Base-by-base conservation (phyloP, 768 basidiomycete species). In the Panaeolus cyanescens region DNA sequence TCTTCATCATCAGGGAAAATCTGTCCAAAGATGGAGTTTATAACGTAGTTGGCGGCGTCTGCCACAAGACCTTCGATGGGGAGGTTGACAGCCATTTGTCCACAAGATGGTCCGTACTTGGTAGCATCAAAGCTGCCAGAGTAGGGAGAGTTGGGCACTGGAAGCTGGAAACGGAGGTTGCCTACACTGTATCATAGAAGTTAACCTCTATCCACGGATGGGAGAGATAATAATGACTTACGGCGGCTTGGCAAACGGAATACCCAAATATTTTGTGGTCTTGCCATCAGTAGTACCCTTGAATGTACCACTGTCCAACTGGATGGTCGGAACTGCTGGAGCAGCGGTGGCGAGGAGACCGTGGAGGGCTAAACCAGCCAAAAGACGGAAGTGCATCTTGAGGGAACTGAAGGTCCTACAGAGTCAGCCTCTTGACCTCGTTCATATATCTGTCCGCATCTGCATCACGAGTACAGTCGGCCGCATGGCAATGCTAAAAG, bases 181-280 rank as follows among this genome's bases (percentile, higher is more conserved):
- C 78, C 76, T n/a, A 75, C 66, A 7, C 77, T 79, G 32, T 40
- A 25, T 19, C n/a, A n/a, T n/a, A 31, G 15, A 4, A 1, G 63
- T 42, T 20, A 15, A 28, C 7, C 25, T 50, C 25, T 4, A 28
- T 12, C 4, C 5, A 5, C 25, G n/a, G 1, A 2, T 6, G 4
- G 19, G 34, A 39, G 50, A 32, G 30, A 31, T n/a, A n/a, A n/a
- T n/a, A n/a, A n/a, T 60, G 0, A 67, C 80, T 63, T 61, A 87
- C 85, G 84, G 83, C 22, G 85, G 80, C 66, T 79, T 62, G 13
- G 83, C 85, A 58, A 82, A 87, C 1, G 85, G 85, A 36, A 87
- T 83, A 2, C 85, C 84, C 2, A 83, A 69, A 65, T 82, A 86
- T 59, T 76, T 74, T 9, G 77, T 68, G 10, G 73, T 65, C 2